These are phyloP conservation scores for Leishmania major DNA, from an alignment of 208 protist species.

Conservation along the genomic window DNA sequence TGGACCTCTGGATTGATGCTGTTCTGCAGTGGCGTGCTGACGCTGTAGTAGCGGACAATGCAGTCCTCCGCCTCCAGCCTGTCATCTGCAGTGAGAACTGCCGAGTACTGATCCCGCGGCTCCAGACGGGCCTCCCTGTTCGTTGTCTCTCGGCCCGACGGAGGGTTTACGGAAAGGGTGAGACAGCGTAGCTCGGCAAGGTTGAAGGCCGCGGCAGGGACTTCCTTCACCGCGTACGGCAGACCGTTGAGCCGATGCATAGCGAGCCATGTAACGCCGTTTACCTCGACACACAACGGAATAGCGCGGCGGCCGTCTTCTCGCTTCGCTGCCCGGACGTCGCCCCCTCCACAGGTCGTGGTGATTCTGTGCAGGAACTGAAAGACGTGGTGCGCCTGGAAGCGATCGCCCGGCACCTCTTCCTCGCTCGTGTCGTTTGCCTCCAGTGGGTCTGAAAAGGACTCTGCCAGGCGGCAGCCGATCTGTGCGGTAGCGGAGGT, in stretches of 20 bases:
- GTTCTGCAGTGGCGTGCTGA: slow-evolving; percentile 21
- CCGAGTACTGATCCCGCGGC: neutral
- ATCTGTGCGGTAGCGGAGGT: neutral
- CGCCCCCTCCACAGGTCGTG: neutral
- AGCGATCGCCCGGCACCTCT: slow-evolving; percentile 52
- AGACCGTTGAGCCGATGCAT: slow-evolving; percentile 52
- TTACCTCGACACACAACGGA: slow-evolving; percentile 43
- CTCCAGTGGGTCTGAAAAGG: slow-evolving; percentile 4
- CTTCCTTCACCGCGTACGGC: slow-evolving; percentile 73
- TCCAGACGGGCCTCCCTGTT: neutral
- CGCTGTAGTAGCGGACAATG: slow-evolving; percentile 57
- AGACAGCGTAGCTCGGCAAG: slow-evolving; percentile 16
- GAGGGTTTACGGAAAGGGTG: slow-evolving; percentile 11
- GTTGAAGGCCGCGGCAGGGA: slow-evolving; percentile 32
- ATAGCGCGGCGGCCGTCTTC: slow-evolving; percentile 5
- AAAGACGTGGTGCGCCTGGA: slow-evolving; percentile 59
- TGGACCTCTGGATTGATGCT: slow-evolving; percentile 30
- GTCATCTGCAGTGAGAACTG: slow-evolving; percentile 6
- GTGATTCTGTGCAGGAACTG: slow-evolving; percentile 54
- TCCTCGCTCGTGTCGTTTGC: slow-evolving; percentile 20
- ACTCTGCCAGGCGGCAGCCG: neutral
- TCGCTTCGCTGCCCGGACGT: slow-evolving; percentile 10
- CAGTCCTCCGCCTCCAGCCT: slow-evolving; percentile 31
- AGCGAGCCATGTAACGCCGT: slow-evolving; percentile 68
- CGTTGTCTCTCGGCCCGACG: too few species aligned